These are phyloP conservation scores for Fusarium sp. DNA, from an alignment of 2,329 filamentous ascomycete genomes.

Conservation along the genomic window DNA sequence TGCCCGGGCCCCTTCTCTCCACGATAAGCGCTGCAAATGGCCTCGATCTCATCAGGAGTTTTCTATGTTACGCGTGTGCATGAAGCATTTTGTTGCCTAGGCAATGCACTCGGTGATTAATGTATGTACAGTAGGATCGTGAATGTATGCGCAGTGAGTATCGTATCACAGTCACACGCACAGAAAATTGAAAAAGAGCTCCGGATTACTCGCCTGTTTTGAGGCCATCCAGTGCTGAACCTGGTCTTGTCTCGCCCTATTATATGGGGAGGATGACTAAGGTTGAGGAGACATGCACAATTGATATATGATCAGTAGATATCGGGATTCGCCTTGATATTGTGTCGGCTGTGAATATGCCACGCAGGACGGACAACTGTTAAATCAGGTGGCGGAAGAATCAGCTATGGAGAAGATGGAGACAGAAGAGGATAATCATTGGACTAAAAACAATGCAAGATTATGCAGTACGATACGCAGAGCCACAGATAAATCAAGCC, in stretches of 20 bases:
- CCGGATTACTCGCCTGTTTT: not conserved
- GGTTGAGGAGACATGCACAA: not conserved
- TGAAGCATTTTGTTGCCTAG: constrained; percentile 3
- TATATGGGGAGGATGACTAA: not conserved
- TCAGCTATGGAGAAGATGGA: not conserved
- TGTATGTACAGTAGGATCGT: not conserved
- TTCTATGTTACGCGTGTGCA: constrained; percentile 9
- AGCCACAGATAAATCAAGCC: constrained; percentile 25
- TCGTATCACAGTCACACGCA: constrained; percentile 3
- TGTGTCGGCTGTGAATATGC: not conserved
- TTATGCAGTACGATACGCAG: not conserved
- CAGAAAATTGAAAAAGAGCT: not conserved
- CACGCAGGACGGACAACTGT: not conserved
- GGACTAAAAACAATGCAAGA: not conserved
- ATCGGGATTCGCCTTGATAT: not conserved
- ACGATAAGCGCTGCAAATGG: constrained; percentile 8
- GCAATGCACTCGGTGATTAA: not conserved
- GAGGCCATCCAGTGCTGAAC: constrained; percentile 5
- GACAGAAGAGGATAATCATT: not conserved
- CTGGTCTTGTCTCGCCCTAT: constrained; percentile 2
- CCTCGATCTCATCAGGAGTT: constrained; percentile 7
- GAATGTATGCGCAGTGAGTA: not conserved
- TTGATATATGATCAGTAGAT: constrained; percentile 1
- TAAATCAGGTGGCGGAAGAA: not conserved
- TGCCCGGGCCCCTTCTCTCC: not conserved